Base-by-base conservation (phyloP, 345 rosid species). In the Schrenkiella parvula region DNA sequence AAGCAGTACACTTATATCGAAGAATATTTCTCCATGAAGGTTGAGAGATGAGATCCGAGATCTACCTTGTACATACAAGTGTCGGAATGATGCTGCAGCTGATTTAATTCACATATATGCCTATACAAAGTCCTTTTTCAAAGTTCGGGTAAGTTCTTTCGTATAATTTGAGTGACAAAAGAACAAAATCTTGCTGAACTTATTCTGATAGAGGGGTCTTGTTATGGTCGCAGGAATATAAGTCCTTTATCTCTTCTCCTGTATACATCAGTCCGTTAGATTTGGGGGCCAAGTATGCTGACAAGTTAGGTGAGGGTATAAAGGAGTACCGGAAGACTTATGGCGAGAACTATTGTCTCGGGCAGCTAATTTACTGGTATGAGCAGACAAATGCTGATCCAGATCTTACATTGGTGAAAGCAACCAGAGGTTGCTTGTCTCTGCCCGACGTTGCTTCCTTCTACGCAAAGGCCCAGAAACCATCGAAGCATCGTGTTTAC, bases 81-180 rank as follows among this genome's bases (percentile, higher is more conserved):
- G 97, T 70, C 89, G 98, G 73, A 87, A 95, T 62, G 99, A 95
- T 75, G 99, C 99, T 62, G 98, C 99, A 43, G 99, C 99, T 72
- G 99, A 95, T 84, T 84, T 95, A 81, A 83, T 95, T 76, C 98
- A 95, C 74, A 75, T 88, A 57, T 92, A 92, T 73, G 99, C 99
- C 28, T 85, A 90, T 74, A 92, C 96, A 37, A 92, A 92, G 80
- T 80, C 82, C 79, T 95, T 88, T 76, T 84, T 87, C 68, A 87
- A 81, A 85, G 79, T 95, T 82, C 84, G 76, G 82, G 99, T 92
- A 53, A 81, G 93, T 78, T 25, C 11, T 72, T 39, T 50, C 8
- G 25, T 53, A 22, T 52, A 46, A 12, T 63, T 62, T 59, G 29
- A 43, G 70, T 70, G 31, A 52, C 5, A 55, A 68, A 21, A 26